Base-by-base conservation (phyloP, 2,329 filamentous ascomycete genomes). In the Neonectria ditissima region DNA sequence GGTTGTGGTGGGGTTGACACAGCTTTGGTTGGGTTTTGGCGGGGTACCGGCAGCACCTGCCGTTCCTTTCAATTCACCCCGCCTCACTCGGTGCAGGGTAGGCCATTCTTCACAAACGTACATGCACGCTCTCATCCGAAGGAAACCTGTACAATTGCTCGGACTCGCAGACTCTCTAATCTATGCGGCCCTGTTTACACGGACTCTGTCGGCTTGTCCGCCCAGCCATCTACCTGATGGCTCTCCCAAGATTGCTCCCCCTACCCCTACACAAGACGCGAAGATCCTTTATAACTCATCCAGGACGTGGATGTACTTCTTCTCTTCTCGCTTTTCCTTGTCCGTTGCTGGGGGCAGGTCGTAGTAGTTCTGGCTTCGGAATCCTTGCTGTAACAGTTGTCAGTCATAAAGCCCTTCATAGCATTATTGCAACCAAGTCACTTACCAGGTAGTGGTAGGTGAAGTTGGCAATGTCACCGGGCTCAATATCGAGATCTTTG, bases 271-370 rank as follows among this genome's bases (percentile, higher is more conserved):
- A 41, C 41, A 20, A 37, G 32, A 30, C 28, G 26, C 43, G 43
- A 50, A 32, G 20, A 24, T 69, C 48, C 58, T 71, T 82, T 90
- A 96, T 85, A 94, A 88, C 79, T 96, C 91, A 78, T 97, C 93
- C 77, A 93, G 83, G 65, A 99, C 94, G 80, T 99, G 96, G 79
- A 98, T 83, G 80, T 97, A 99, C 86, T 97, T 96, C 87, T 91
- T 96, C 82, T 98, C 94, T 80, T 98, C 94, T 74, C 88, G 87
- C 87, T 90, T 96, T 86, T 99, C 96, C 80, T 91, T 92, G 83
- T 97, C 95, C 34, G 95, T 97, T 75, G 95, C 91, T 52, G 96
- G 95, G 54, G 96, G 96, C 70, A 98, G 86, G 78, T 99, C 95
- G 80, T 97, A 97, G 87, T 91, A 96, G 74, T 90, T 88, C 62